Evolutionary conservation across 2,329 filamentous ascomycete species (phyloP).

Genomic region (Rhinocladiella mackenziei): DNA sequence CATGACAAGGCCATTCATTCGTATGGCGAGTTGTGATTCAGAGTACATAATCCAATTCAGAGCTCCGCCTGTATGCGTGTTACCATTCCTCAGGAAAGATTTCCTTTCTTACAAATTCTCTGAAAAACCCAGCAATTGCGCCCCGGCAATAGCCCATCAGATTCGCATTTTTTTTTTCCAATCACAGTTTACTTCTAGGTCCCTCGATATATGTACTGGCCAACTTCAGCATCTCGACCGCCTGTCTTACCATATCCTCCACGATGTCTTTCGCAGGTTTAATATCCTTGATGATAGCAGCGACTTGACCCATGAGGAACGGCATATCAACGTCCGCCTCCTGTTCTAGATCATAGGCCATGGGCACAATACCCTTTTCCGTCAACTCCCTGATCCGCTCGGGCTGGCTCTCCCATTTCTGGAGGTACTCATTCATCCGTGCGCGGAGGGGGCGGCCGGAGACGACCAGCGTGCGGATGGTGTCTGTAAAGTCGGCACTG

Average conservation of each 20-base stretch:
- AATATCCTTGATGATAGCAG: constrained; percentile 69
- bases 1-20: no score
- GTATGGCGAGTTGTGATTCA: no score
- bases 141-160: no score
- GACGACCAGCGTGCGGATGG: constrained; percentile 75
- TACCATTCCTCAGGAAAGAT: no score
- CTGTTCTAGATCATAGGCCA: constrained; percentile 73
- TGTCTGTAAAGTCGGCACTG: constrained; percentile 72
- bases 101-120: no score
- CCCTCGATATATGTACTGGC: constrained; percentile 57
- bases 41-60: no score
- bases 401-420: constrained; percentile 72
- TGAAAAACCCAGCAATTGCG: no score
- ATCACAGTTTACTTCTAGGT: constrained; percentile 21
- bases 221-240: constrained; percentile 61
- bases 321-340: constrained; percentile 76
- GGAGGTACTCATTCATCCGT: constrained; percentile 77
- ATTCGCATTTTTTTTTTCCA: background rate
- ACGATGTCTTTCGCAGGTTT: constrained; percentile 81
- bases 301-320: constrained; percentile 91
- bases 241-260: constrained; percentile 81
- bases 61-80: no score
- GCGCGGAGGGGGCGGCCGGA: constrained; percentile 77
- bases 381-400: constrained; percentile 72
- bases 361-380: constrained; percentile 70